These are phyloP conservation scores for Aspergillus sp. DNA, from an alignment of 2,329 filamentous ascomycete genomes.

Conservation along the genomic window DNA sequence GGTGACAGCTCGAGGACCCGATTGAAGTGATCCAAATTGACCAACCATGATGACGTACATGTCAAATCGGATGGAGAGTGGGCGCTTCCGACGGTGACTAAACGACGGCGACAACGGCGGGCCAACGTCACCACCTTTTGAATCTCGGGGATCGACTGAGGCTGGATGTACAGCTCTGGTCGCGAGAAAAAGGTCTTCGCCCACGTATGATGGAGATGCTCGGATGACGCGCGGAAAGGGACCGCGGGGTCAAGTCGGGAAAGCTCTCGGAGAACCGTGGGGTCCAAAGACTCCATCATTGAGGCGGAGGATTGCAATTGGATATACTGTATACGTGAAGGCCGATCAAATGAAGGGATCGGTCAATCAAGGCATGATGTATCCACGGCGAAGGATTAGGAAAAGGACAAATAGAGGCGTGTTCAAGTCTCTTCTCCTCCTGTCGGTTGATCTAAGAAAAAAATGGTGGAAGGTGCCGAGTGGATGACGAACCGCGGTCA, in stretches of 20 bases:
- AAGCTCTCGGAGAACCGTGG: slow-evolving; percentile 54
- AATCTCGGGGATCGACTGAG: slow-evolving; percentile 74
- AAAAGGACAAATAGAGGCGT: background rate
- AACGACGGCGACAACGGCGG: slow-evolving; percentile 72
- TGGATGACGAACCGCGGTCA: background rate
- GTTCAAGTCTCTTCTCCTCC: background rate
- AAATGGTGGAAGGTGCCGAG: background rate
- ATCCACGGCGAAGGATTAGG: background rate
- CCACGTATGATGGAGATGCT: slow-evolving; percentile 87
- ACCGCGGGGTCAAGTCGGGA: slow-evolving; percentile 59
- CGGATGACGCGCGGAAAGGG: slow-evolving; percentile 71
- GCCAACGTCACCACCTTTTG: slow-evolving; percentile 81
- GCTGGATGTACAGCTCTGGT: slow-evolving; percentile 88
- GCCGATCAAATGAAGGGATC: background rate
- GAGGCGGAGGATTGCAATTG: background rate
- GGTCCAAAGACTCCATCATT: slow-evolving; percentile 38
- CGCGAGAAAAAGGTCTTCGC: slow-evolving; percentile 86
- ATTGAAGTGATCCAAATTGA: slow-evolving; percentile 85
- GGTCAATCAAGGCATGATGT: slow-evolving; percentile 7
- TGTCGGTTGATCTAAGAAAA: background rate
- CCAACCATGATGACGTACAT: slow-evolving; percentile 88
- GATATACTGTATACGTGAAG: background rate
- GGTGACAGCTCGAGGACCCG: slow-evolving; percentile 69
- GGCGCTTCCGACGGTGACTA: slow-evolving; percentile 84
- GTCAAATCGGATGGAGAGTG: slow-evolving; percentile 92